A percentile compares a stretch with the other conserved stretches of the same genome.
These are phyloP conservation scores for Pelargonium fulgidum DNA, from an alignment of 441 rosid genomes.

Conservation along the genomic window DNA sequence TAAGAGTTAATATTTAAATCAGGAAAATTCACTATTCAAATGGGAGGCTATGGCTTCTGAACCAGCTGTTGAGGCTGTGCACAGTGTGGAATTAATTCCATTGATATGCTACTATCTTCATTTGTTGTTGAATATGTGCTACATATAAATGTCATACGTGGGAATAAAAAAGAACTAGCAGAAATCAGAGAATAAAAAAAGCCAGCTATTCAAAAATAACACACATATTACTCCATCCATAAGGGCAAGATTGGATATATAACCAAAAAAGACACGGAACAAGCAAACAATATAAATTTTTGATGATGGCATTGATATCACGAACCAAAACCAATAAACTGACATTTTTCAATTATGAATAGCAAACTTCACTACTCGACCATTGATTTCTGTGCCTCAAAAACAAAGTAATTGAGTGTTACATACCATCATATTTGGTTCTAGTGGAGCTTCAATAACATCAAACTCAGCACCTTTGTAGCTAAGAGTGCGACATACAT, in stretches of 20 bases:
- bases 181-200: neutral
- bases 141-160: too few relatives aligned
- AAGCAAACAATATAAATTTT: neutral
- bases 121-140: neutral
- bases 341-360: neutral
- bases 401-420: conserved; percentile 16
- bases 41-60: neutral
- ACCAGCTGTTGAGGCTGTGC: conserved; percentile 3
- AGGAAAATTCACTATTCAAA: neutral
- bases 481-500: conserved; percentile 97
- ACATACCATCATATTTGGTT: conserved; percentile 83
- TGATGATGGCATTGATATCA: neutral
- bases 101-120: neutral
- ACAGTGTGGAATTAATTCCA: neutral
- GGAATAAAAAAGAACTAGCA: neutral
- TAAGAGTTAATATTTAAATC: neutral
- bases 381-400: conserved; percentile 13
- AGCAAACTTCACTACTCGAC: neutral
- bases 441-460: conserved; percentile 88
- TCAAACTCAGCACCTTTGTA: conserved; percentile 93
- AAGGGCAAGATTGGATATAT: neutral
- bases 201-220: neutral
- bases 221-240: neutral
- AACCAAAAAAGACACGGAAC: neutral
- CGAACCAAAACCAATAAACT: neutral